Percentiles rank a stretch among this genome's conserved stretches.
These are phyloP conservation scores for Alisma plantagoaquatica DNA, from an alignment of 106 monocot species.

Conservation along the genomic window DNA sequence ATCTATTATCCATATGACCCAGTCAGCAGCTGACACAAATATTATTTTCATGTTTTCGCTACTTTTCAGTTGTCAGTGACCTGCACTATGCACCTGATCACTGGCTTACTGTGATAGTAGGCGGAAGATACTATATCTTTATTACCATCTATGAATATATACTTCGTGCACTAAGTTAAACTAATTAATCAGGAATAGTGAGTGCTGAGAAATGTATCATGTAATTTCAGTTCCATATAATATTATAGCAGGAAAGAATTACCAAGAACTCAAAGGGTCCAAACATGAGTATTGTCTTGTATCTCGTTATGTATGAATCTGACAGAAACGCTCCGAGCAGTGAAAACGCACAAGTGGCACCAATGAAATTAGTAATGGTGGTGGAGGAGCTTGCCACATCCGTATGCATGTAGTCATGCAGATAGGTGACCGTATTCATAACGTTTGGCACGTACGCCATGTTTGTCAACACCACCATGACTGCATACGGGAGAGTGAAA, in stretches of 20 bases:
- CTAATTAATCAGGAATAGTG: too few species aligned
- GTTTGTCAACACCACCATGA: constrained; percentile 26
- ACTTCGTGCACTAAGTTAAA: too few species aligned
- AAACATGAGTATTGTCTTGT: constrained; percentile 61
- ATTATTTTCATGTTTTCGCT: too few species aligned
- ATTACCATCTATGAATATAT: too few species aligned
- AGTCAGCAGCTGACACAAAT: too few species aligned
- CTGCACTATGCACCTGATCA: too few species aligned
- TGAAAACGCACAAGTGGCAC: constrained; percentile 37
- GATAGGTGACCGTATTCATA: constrained; percentile 53
- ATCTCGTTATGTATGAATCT: constrained; percentile 61
- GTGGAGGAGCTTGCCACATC: constrained; percentile 49
- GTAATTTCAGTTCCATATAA: neutral
- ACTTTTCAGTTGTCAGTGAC: too few species aligned
- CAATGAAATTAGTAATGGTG: constrained; percentile 47
- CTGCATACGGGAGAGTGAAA: constrained; percentile 10
- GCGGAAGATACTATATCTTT: too few species aligned
- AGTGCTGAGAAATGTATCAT: too few species aligned
- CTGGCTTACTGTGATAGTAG: too few species aligned
- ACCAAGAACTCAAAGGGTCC: constrained; percentile 53
- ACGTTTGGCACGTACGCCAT: constrained; percentile 27
- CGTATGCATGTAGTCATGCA: constrained; percentile 57
- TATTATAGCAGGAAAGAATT: neutral
- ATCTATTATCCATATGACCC: too few species aligned
- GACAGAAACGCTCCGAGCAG: constrained; percentile 66